These are phyloP conservation scores for Scleromitrula shiraiana DNA, from an alignment of 2,329 filamentous ascomycete genomes.

Conservation along the genomic window DNA sequence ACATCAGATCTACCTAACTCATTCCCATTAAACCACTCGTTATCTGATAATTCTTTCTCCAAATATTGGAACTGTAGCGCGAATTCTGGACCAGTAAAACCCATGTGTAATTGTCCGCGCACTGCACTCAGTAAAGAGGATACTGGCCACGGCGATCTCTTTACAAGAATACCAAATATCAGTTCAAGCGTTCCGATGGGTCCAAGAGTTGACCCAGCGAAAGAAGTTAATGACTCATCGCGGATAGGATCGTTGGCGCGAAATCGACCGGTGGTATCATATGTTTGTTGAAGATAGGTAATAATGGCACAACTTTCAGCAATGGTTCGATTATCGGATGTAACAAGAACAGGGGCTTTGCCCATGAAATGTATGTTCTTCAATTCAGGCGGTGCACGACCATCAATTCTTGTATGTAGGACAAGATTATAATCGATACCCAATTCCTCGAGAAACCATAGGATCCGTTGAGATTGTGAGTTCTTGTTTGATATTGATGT, in stretches of 20 bases:
- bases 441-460: constrained; percentile 63
- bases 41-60: constrained; percentile 20
- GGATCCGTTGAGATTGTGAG: constrained; percentile 57
- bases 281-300: constrained; percentile 29
- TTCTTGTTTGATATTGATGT: constrained; percentile 31
- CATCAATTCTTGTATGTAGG: constrained; percentile 40
- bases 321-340: constrained; percentile 22
- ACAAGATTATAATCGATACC: constrained; percentile 68
- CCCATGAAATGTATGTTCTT: constrained; percentile 68
- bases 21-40: constrained; percentile 28
- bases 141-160: constrained; percentile 22
- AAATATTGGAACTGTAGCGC: constrained; percentile 18
- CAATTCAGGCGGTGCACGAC: constrained; percentile 62
- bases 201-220: constrained; percentile 3
- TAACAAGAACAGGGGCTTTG: constrained; percentile 66
- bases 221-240: constrained; percentile 25
- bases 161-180: constrained; percentile 3
- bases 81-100: constrained; percentile 20
- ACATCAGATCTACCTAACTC: constrained; percentile 30
- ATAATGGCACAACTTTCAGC: constrained; percentile 28
- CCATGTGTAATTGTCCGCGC: constrained; percentile 13
- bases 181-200: constrained; percentile 2
- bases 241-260: constrained; percentile 23
- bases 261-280: constrained; percentile 27
- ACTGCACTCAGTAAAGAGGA: constrained; percentile 16